Conservation (phyloP, 768 basidiomycete genomes). For the Boletus rex-veris region DNA sequence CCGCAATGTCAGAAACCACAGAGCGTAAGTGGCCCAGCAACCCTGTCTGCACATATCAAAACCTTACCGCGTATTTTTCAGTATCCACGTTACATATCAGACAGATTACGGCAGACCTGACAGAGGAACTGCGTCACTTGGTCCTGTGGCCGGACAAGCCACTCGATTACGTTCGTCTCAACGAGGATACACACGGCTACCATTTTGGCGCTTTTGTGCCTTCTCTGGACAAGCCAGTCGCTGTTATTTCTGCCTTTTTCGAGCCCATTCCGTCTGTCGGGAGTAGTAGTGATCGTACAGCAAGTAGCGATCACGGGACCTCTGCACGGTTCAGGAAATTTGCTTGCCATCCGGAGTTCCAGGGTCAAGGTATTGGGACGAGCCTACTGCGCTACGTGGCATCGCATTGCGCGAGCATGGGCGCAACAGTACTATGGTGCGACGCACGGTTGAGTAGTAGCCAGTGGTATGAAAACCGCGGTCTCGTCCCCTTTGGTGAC, state of each 20-base stretch:
- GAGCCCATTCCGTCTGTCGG: constrained; percentile 34
- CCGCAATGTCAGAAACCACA: not conserved
- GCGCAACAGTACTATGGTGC: constrained; percentile 50
- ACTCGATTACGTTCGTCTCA: constrained; percentile 45
- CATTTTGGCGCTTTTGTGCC: constrained; percentile 57
- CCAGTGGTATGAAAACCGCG: constrained; percentile 53
- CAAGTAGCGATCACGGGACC: constrained; percentile 2
- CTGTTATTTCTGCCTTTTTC: constrained; percentile 56
- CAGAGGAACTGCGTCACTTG: constrained; percentile 49
- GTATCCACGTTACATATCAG: constrained; percentile 17
- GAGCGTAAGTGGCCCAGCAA: constrained; percentile 13
- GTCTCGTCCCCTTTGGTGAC: constrained; percentile 47
- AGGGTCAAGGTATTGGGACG: constrained; percentile 53
- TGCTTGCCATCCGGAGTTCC: constrained; percentile 49
- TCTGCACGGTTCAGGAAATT: constrained; percentile 58
- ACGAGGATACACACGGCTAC: constrained; percentile 48
- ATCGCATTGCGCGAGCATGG: constrained; percentile 39
- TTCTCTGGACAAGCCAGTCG: constrained; percentile 36
- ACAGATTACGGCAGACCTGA: constrained; percentile 40
- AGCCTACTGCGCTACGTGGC: constrained; percentile 41
- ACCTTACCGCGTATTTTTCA: constrained; percentile 4
- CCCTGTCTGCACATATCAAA: not conserved
- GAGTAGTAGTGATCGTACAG: not conserved
- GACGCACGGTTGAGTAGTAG: constrained; percentile 47
- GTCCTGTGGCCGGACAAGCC: constrained; percentile 57